A percentile compares a stretch with the other conserved stretches of the same genome.
These are phyloP conservation scores for Acrocalymma vagum DNA, from an alignment of 2,329 filamentous ascomycete genomes.

Conservation along the genomic window DNA sequence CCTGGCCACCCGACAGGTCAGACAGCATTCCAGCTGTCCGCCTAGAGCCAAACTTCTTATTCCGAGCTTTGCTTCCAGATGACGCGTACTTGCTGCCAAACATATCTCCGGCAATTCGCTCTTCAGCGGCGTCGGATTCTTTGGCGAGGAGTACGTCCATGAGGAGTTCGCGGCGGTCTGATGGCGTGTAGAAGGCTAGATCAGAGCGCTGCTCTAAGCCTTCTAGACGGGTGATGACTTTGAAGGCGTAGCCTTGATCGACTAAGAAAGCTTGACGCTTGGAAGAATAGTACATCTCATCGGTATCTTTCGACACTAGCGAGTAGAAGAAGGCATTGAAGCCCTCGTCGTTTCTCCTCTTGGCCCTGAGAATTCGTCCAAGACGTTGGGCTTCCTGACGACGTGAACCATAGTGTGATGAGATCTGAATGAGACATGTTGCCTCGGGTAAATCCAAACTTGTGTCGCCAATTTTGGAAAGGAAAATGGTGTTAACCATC, in stretches of 20 bases:
- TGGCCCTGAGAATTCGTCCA: constrained; percentile 91
- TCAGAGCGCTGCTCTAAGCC: constrained; percentile 86
- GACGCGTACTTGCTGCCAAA: constrained; percentile 61
- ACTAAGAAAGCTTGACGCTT: constrained; percentile 97
- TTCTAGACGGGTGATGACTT: constrained; percentile 94
- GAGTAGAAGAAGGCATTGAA: constrained; percentile 99
- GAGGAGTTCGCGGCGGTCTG: constrained; percentile 84
- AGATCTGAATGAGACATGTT: constrained; percentile 96
- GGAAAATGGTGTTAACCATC: constrained; percentile 87
- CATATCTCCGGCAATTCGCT: constrained; percentile 74
- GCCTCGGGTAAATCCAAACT: constrained; percentile 97
- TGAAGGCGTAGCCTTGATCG: constrained; percentile 98
- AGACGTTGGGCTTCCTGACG: constrained; percentile 95
- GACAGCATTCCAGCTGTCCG: constrained; percentile 86
- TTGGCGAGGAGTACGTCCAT: constrained; percentile 90
- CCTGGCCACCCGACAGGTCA: constrained; percentile 88
- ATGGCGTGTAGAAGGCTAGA: constrained; percentile 79
- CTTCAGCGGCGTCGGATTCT: constrained; percentile 73
- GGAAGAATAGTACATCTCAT: constrained; percentile 97
- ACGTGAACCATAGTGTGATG: constrained; percentile 95
- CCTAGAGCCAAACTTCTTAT: constrained; percentile 68
- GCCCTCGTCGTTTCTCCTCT: constrained; percentile 94
- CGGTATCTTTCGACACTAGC: constrained; percentile 94
- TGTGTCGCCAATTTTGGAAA: constrained; percentile 97
- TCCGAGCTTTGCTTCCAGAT: constrained; percentile 58